phyloP scores from a whole-genome alignment of 257 asterid species.

The Scutellaria galericulata region DNA sequence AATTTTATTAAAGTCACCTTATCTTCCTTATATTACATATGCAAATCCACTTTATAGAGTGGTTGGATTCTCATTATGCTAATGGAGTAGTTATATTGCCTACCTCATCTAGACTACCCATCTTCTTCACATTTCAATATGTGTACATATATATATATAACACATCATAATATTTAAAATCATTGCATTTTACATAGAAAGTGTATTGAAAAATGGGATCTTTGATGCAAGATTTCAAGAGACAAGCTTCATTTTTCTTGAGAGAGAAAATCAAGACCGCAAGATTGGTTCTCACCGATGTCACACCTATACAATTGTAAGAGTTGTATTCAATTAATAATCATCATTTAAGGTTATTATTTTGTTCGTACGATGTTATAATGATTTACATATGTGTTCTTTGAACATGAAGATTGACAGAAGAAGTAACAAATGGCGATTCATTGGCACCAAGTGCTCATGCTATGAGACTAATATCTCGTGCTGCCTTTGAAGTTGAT shows the following conservation, averaged over 20 bases:
- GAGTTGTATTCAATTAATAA: conserved; percentile 14
- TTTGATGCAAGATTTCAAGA: conserved; percentile 72
- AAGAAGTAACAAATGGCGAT: conserved; percentile 73
- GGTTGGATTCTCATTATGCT: conserved; percentile 48
- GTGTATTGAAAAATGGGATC: conserved; percentile 44
- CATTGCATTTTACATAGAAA: conserved; percentile 21
- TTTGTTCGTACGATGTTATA: too few relatives aligned
- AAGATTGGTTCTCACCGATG: conserved; percentile 76
- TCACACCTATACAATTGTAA: conserved; percentile 77
- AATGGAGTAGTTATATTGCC: conserved; percentile 75
- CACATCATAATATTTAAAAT: not conserved
- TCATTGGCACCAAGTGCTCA: conserved; percentile 56
- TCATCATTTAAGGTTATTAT: not conserved
- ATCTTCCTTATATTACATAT: conserved; percentile 39
- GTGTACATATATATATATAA: not conserved
- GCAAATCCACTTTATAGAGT: conserved; percentile 55
- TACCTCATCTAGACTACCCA: conserved; percentile 40
- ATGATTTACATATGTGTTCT: not conserved
- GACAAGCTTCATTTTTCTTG: conserved; percentile 83
- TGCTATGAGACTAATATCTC: conserved; percentile 70
- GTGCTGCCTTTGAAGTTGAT: conserved; percentile 93
- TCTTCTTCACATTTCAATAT: conserved; percentile 13
- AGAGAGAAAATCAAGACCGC: conserved; percentile 84
- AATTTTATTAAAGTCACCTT: conserved; percentile 21
- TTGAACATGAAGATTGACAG: conserved; percentile 60